Conservation (phyloP, 257 asterid species). For the Scutellaria barbata region DNA sequence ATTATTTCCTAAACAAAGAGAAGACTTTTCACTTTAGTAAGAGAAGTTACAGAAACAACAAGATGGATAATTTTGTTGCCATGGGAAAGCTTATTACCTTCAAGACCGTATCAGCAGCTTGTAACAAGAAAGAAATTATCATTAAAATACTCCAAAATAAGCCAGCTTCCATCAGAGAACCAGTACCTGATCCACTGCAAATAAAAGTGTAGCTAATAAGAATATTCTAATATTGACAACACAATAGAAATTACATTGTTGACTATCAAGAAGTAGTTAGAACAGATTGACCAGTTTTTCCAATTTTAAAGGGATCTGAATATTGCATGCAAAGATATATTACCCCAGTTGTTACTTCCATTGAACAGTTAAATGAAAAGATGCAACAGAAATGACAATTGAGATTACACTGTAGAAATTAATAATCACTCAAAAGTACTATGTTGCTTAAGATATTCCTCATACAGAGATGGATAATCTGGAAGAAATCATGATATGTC, state of each 20-base stretch:
- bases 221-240: constrained; percentile 8
- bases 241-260: neutral
- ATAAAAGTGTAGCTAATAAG: constrained; percentile 31
- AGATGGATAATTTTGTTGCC: constrained; percentile 29
- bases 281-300: neutral
- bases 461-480: neutral
- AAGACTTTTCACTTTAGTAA: constrained; percentile 30
- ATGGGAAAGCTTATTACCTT: constrained; percentile 62
- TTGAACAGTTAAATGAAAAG: neutral
- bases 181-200: constrained; percentile 93
- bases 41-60: constrained; percentile 40
- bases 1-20: constrained; percentile 70
- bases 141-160: constrained; percentile 92
- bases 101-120: constrained; percentile 94
- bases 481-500: neutral
- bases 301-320: constrained; percentile 11
- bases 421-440: neutral
- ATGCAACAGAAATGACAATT: neutral
- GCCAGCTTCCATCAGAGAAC: constrained; percentile 87
- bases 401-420: neutral
- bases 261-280: constrained; percentile 10
- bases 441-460: neutral
- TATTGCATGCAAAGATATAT: neutral
- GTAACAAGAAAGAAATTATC: constrained; percentile 89
- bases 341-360: neutral